These are phyloP conservation scores for Blastobotrys mokoenaii DNA, from an alignment of 805 yeast genomes.

Conservation along the genomic window DNA sequence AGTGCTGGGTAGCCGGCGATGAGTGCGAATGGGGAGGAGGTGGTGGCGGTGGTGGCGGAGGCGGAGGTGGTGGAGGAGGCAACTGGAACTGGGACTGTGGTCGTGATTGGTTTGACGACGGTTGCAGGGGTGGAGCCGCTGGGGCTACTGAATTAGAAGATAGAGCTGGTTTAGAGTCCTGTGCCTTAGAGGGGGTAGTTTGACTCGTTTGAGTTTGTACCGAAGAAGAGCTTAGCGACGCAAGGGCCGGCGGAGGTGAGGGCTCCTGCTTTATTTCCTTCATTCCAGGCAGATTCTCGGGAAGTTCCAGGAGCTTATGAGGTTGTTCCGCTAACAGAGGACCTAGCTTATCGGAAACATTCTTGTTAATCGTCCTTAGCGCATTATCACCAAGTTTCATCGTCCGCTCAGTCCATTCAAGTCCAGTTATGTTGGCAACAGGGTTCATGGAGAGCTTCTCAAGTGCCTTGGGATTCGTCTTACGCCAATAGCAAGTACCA, in stretches of 20 bases:
- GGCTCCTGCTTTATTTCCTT: background rate
- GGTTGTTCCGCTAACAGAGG: too few species aligned
- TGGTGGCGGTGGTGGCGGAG: background rate
- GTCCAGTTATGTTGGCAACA: too few species aligned
- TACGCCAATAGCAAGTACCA: slow-evolving; percentile 14
- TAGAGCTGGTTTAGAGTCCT: too few species aligned
- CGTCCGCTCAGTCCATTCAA: slow-evolving; percentile 1
- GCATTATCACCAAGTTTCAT: background rate
- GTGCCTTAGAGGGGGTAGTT: too few species aligned
- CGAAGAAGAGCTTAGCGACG: too few species aligned
- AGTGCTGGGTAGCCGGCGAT: background rate
- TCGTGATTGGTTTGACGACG: background rate
- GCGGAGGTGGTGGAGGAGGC: background rate
- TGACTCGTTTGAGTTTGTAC: too few species aligned
- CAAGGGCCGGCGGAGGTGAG: too few species aligned
- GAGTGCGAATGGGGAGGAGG: background rate
- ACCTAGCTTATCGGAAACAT: too few species aligned
- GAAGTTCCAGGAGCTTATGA: too few species aligned
- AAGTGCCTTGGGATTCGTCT: slow-evolving; percentile 6
- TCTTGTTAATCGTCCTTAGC: background rate
- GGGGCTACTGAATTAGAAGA: too few species aligned
- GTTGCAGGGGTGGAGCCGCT: too few species aligned
- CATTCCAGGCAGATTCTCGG: background rate
- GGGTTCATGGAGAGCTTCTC: background rate
- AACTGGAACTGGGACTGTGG: background rate